Percentiles rank a stretch among this genome's conserved stretches.
phyloP scores from a whole-genome alignment of 1,284 basidiomycete species.

The Ganoderma multipileum region DNA sequence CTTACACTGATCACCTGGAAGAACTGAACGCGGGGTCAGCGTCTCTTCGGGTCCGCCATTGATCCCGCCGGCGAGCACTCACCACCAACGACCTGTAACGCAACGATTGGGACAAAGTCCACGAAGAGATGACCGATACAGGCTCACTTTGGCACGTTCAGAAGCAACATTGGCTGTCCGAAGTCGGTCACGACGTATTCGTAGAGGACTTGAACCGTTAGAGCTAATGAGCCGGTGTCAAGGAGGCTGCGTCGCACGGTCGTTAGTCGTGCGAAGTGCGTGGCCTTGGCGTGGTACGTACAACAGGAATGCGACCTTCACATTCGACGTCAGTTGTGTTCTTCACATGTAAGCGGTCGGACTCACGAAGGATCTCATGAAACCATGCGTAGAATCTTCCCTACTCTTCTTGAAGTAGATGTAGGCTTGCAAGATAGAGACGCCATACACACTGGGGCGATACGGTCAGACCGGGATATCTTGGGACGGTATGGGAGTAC shows the following conservation, averaged over 20 bases:
- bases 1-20: slow-evolving; percentile 1
- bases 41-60: neutral
- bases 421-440: neutral
- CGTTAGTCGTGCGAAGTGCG: neutral
- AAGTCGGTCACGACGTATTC: neutral
- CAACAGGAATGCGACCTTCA: neutral
- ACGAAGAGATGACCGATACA: neutral
- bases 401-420: neutral
- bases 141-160: neutral
- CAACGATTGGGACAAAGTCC: neutral
- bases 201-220: neutral
- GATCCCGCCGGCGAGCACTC: neutral
- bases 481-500: neutral
- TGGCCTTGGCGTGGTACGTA: neutral
- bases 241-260: neutral
- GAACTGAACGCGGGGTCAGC: neutral
- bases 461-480: neutral
- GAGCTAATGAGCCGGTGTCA: neutral
- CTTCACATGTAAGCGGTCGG: neutral
- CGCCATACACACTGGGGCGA: neutral
- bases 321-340: neutral
- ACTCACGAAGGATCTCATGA: neutral
- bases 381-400: neutral
- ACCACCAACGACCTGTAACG: neutral
- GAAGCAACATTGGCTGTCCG: neutral